Percentiles rank a stretch among this genome's conserved stretches.
These are phyloP conservation scores for Tremella mesenterica DNA, from an alignment of 768 basidiomycete genomes.

Conservation along the genomic window DNA sequence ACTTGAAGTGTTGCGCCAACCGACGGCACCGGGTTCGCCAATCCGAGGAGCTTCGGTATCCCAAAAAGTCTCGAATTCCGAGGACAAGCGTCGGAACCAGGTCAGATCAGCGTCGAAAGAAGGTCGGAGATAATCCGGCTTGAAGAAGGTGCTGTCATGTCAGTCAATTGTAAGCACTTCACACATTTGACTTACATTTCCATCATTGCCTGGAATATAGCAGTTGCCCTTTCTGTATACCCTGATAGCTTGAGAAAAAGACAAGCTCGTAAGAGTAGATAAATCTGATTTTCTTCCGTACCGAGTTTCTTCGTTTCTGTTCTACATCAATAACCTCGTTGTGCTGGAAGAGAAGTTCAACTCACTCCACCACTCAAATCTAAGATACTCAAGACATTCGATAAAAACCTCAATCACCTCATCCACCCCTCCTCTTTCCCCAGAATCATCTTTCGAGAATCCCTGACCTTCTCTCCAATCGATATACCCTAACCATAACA, in stretches of 20 bases:
- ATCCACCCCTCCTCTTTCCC: conserved; percentile 32
- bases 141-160: conserved; percentile 39
- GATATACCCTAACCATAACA: conserved; percentile 43
- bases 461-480: conserved; percentile 41
- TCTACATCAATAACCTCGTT: not conserved
- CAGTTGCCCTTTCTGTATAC: conserved; percentile 43
- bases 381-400: conserved; percentile 27
- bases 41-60: conserved; percentile 44
- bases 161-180: not conserved
- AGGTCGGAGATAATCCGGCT: conserved; percentile 25
- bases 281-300: conserved; percentile 44
- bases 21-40: conserved; percentile 41
- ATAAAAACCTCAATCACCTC: conserved; percentile 41
- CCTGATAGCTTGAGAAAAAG: conserved; percentile 45
- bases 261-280: conserved; percentile 41
- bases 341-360: not conserved
- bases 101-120: not conserved
- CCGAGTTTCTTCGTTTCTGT: conserved; percentile 3
- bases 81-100: conserved; percentile 20
- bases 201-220: conserved; percentile 45
- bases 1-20: conserved; percentile 32
- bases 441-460: conserved; percentile 17
- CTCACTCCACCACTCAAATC: conserved; percentile 9
- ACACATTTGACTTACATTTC: conserved; percentile 39
- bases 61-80: conserved; percentile 45